Percentiles rank a stretch among this genome's conserved stretches.
phyloP scores from a whole-genome alignment of 495 filamentous ascomycete species.

The Hyaloscypha bicolor region DNA sequence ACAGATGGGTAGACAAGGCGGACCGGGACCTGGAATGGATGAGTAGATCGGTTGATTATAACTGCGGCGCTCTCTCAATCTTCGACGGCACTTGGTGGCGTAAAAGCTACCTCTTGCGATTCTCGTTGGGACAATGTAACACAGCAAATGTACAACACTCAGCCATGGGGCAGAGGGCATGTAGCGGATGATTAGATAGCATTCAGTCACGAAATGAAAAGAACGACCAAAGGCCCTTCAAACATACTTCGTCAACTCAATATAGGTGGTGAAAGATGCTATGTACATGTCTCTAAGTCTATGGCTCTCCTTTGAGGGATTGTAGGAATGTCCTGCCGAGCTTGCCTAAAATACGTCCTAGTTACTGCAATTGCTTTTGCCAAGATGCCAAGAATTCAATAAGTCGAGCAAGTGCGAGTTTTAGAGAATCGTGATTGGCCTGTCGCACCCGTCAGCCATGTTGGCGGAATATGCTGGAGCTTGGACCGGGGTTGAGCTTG shows the following conservation, averaged over 20 bases:
- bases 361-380: background rate
- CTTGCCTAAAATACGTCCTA: background rate
- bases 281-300: background rate
- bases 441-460: background rate
- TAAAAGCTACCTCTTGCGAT: slow-evolving; percentile 15
- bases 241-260: background rate
- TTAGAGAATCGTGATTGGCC: background rate
- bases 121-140: slow-evolving; percentile 24
- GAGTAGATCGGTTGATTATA: slow-evolving; percentile 31
- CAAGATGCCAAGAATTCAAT: background rate
- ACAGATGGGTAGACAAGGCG: slow-evolving; percentile 73
- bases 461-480: background rate
- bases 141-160: slow-evolving; percentile 30
- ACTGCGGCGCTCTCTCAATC: slow-evolving; percentile 17
- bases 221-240: background rate
- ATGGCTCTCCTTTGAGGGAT: background rate
- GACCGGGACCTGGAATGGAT: slow-evolving; percentile 57
- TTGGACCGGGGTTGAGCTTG: background rate
- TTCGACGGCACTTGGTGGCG: slow-evolving; percentile 13
- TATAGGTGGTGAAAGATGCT: background rate
- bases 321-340: background rate
- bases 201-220: slow-evolving; percentile 7
- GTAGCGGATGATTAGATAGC: slow-evolving; percentile 18
- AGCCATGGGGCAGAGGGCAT: slow-evolving; percentile 2
- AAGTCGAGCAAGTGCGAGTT: background rate